Evolutionary conservation across 345 rosid genomes (phyloP).

Genomic region (Lenwebbia sp.): DNA sequence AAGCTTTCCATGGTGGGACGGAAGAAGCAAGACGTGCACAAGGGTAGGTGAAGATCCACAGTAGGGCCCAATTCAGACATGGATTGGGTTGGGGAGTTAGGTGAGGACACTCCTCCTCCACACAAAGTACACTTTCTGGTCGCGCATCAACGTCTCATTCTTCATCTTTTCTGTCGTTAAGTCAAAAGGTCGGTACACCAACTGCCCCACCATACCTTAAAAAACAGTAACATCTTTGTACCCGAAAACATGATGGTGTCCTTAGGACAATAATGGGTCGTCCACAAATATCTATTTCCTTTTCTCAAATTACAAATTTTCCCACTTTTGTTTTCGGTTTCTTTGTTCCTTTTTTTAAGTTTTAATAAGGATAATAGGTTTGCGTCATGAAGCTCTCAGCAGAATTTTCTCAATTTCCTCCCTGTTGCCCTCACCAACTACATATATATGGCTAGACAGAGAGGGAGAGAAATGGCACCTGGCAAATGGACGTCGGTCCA

Average conservation of each 20-base stretch:
- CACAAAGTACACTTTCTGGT: neutral
- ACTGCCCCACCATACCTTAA: neutral
- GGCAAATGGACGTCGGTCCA: neutral
- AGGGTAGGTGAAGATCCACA: neutral
- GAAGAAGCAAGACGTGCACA: neutral
- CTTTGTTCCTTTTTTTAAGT: neutral
- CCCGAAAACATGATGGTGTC: too few species aligned
- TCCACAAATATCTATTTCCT: neutral
- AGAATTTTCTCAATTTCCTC: neutral
- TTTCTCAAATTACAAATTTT: neutral
- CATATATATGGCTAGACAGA: neutral
- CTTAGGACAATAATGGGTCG: neutral
- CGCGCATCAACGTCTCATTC: neutral
- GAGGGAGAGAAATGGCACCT: neutral
- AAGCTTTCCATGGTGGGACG: neutral
- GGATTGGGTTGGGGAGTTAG: constrained; percentile 7
- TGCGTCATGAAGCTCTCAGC: neutral
- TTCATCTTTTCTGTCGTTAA: neutral
- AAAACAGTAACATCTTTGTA: too few species aligned
- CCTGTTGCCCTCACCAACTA: neutral
- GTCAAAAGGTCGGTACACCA: neutral
- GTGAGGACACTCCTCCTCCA: constrained; percentile 12
- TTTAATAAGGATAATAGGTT: neutral
- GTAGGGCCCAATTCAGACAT: neutral
- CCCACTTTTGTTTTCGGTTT: neutral